These are phyloP conservation scores for Dioscorea alata DNA, from an alignment of 106 monocot genomes.

Conservation along the genomic window DNA sequence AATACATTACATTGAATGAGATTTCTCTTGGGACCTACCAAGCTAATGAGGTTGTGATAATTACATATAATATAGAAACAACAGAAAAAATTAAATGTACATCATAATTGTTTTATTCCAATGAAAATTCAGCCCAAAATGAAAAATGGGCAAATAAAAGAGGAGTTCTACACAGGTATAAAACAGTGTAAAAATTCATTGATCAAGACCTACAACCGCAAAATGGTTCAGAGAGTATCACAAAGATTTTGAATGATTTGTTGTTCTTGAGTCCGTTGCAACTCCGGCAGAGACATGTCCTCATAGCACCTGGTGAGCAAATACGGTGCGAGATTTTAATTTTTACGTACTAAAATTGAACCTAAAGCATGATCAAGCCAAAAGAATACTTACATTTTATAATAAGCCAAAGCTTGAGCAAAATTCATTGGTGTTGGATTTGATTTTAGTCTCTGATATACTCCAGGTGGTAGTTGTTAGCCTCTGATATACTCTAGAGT, in stretches of 20 bases:
- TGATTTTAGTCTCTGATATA: slow-evolving; percentile 65
- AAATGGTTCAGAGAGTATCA: slow-evolving; percentile 89
- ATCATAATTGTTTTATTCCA: too few relatives aligned
- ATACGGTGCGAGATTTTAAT: not conserved
- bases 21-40: too few relatives aligned
- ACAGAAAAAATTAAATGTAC: too few relatives aligned
- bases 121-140: too few relatives aligned
- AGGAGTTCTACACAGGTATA: too few relatives aligned
- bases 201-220: slow-evolving; percentile 53
- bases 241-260: slow-evolving; percentile 89
- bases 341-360: not conserved
- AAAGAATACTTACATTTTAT: slow-evolving; percentile 54
- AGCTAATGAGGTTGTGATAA: too few relatives aligned
- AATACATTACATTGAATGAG: too few relatives aligned
- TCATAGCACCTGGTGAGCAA: slow-evolving; percentile 71
- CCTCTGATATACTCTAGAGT: slow-evolving; percentile 81
- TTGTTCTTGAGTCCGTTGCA: slow-evolving; percentile 86
- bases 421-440: slow-evolving; percentile 94
- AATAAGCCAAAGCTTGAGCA: slow-evolving; percentile 92
- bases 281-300: slow-evolving; percentile 95
- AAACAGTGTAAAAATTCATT: too few relatives aligned
- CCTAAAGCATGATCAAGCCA: not conserved
- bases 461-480: slow-evolving; percentile 72
- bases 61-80: too few relatives aligned
- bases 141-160: too few relatives aligned